phyloP scores from a whole-genome alignment of 202 grass and related monocot species.

The Carex sylvatica region DNA sequence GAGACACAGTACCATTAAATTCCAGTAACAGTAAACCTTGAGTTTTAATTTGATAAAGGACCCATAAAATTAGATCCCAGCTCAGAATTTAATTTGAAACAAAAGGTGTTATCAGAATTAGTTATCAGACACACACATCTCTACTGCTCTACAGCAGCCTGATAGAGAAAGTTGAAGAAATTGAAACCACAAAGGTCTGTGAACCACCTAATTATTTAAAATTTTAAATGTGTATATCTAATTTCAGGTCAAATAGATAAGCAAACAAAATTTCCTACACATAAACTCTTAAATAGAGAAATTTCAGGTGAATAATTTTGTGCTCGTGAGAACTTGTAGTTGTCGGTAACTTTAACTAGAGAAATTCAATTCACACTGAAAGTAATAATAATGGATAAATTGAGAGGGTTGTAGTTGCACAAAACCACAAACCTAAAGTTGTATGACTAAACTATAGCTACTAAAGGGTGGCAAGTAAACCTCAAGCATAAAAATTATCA shows the following conservation, averaged over 20 bases:
- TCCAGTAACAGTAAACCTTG: neutral
- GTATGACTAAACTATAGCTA: neutral
- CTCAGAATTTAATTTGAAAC: no score
- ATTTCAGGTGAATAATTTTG: neutral
- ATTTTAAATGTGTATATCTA: neutral
- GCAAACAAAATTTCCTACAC: neutral
- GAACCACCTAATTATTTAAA: neutral
- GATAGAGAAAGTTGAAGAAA: neutral
- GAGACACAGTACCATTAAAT: neutral
- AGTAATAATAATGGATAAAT: neutral
- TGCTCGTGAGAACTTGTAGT: neutral
- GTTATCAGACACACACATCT: slow-evolving; percentile 24
- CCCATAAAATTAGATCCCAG: no score
- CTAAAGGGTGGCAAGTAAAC: neutral
- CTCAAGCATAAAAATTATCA: neutral
- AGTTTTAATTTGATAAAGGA: slow-evolving; percentile 24
- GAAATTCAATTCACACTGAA: neutral
- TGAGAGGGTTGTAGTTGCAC: neutral
- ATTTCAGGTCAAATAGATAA: slow-evolving; percentile 1
- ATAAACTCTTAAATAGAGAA: neutral
- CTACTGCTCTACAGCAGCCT: slow-evolving; percentile 30
- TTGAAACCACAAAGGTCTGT: neutral
- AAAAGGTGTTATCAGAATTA: neutral
- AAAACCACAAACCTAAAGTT: neutral
- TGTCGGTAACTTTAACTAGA: neutral